A percentile compares a stretch with the other conserved stretches of the same genome.
phyloP scores from a whole-genome alignment of 306 rosid species.

The Vigna reflexopilosa region DNA sequence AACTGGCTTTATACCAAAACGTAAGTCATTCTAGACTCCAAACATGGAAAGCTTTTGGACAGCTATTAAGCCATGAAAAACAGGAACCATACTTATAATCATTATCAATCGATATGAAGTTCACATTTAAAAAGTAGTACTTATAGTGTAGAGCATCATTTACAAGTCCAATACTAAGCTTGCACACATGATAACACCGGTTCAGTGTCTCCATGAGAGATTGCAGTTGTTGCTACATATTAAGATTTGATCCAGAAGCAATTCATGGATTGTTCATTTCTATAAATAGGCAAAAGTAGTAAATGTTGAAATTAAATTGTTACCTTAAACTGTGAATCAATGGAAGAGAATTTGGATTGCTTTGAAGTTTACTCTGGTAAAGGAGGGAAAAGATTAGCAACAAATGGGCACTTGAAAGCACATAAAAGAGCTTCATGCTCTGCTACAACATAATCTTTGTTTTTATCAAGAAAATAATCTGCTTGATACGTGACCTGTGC shows the following conservation, averaged over 20 bases:
- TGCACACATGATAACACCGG: background rate
- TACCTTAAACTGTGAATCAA: constrained; percentile 85
- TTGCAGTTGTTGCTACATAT: constrained; percentile 84
- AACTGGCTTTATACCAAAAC: background rate
- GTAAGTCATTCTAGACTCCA: constrained; percentile 29
- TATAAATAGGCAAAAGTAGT: constrained; percentile 31
- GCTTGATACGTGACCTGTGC: constrained; percentile 83
- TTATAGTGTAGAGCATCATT: background rate
- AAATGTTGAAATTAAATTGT: constrained; percentile 13
- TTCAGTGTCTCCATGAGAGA: constrained; percentile 75
- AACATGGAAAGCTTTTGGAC: constrained; percentile 4
- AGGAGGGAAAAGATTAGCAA: constrained; percentile 82
- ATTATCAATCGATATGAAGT: constrained; percentile 5
- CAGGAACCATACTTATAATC: constrained; percentile 3
- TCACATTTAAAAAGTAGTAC: background rate
- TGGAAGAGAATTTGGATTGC: constrained; percentile 87
- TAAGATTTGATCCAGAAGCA: constrained; percentile 44
- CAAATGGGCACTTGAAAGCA: constrained; percentile 75
- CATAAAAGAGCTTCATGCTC: constrained; percentile 82
- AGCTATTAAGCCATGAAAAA: constrained; percentile 23
- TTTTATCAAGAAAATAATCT: constrained; percentile 83
- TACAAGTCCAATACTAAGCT: background rate
- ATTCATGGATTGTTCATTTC: constrained; percentile 34
- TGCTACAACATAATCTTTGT: constrained; percentile 89
- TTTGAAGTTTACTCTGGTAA: constrained; percentile 81